These are phyloP conservation scores for Crithidia brevicula DNA, from an alignment of 208 protist species.

Conservation along the genomic window DNA sequence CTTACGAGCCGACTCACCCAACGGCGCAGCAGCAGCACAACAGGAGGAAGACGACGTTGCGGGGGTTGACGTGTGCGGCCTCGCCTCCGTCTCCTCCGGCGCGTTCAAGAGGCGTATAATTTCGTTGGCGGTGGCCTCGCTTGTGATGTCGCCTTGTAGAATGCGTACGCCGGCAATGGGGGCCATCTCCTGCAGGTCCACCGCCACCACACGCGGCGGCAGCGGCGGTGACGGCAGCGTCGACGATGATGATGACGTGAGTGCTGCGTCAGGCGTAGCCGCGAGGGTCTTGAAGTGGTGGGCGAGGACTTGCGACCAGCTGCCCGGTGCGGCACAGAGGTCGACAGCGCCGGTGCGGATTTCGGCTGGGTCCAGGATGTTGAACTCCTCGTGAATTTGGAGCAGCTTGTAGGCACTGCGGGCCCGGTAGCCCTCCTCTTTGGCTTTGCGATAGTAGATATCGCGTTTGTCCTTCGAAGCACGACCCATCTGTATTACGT, in stretches of 20 bases:
- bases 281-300: slow-evolving; percentile 32
- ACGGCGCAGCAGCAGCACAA: background rate
- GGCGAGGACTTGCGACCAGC: slow-evolving; percentile 95
- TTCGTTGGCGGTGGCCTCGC: slow-evolving; percentile 71
- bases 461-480: slow-evolving; percentile 98
- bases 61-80: background rate
- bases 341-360: slow-evolving; percentile 96
- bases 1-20: slow-evolving; percentile 35
- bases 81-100: slow-evolving; percentile 1
- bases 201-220: slow-evolving; percentile 74
- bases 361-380: slow-evolving; percentile 88
- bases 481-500: slow-evolving; percentile 76
- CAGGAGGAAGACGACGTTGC: background rate
- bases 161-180: slow-evolving; percentile 96
- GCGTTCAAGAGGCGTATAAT: slow-evolving; percentile 95
- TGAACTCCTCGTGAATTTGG: slow-evolving; percentile 98
- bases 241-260: background rate
- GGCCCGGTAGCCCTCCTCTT: slow-evolving; percentile 98
- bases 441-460: slow-evolving; percentile 99
- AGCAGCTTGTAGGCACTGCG: slow-evolving; percentile 99
- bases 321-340: slow-evolving; percentile 98
- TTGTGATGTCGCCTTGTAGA: slow-evolving; percentile 93
- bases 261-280: background rate
- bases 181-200: slow-evolving; percentile 99
- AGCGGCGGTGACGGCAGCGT: background rate